Percentiles rank a stretch among this genome's conserved stretches.
Conservation (phyloP, 163 green algal genomes). For the Chlamydomonas reinhardtii region DNA sequence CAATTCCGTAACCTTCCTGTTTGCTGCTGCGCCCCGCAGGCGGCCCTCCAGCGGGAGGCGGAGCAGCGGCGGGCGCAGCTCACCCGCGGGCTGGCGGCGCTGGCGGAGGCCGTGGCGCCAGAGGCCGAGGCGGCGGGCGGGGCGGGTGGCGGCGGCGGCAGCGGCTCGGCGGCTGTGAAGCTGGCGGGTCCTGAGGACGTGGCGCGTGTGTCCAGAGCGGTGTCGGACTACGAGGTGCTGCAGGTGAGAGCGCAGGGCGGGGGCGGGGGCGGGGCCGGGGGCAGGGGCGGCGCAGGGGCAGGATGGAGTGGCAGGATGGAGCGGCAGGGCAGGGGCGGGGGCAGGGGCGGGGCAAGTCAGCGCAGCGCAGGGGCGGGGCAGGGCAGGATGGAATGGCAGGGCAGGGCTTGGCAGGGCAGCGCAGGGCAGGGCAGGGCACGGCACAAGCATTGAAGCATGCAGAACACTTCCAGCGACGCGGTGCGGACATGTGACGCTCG, state of each 20-base stretch:
- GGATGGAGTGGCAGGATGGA: too few species aligned
- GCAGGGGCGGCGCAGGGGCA: background rate
- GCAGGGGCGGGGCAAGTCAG: too few species aligned
- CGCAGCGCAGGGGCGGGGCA: too few species aligned
- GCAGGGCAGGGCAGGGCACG: too few species aligned
- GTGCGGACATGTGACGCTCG: too few species aligned
- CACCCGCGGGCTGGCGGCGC: slow-evolving; percentile 6
- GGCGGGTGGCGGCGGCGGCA: background rate
- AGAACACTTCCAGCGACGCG: too few species aligned
- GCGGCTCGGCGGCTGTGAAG: background rate
- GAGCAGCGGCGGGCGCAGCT: slow-evolving; percentile 29
- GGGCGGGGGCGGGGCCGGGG: background rate
- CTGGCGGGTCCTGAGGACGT: slow-evolving; percentile 26
- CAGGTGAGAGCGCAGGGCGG: slow-evolving; percentile 1
- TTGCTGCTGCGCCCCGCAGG: background rate
- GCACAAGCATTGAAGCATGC: too few species aligned
- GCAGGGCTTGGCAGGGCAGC: too few species aligned
- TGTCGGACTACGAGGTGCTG: slow-evolving; percentile 24
- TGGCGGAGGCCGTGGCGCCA: slow-evolving; percentile 6
- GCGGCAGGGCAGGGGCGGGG: too few species aligned
- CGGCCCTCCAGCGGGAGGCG: slow-evolving; percentile 9
- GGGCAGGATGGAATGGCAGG: too few species aligned
- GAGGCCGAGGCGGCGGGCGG: background rate
- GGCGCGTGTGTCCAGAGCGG: background rate
- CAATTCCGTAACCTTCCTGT: too few species aligned